Evolutionary conservation across 306 rosid species (phyloP).

Genomic region (Mimosa bimucronata): DNA sequence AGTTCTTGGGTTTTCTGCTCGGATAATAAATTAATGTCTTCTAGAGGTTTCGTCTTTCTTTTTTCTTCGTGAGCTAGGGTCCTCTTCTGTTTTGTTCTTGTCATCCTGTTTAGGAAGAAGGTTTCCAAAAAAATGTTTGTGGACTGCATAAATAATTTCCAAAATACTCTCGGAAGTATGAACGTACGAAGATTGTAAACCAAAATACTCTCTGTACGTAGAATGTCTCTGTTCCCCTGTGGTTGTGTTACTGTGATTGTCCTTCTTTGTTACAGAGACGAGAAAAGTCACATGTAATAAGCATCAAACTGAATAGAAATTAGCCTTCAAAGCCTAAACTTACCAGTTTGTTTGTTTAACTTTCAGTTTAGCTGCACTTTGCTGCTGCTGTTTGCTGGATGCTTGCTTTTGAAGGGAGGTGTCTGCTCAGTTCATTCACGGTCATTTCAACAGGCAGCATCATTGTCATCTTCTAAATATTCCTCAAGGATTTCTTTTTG

Average conservation of each 20-base stretch:
- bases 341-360: conserved; percentile 9
- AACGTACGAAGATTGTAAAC: not conserved
- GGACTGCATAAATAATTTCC: not conserved
- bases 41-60: not conserved
- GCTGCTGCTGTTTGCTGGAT: conserved; percentile 53
- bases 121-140: not conserved
- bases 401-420: conserved; percentile 37
- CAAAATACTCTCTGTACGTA: not conserved
- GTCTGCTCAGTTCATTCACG: not conserved
- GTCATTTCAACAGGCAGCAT: not conserved
- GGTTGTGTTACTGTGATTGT: not conserved
- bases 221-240: not conserved
- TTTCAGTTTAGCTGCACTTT: conserved; percentile 54
- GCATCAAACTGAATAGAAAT: not conserved
- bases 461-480: not conserved
- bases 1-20: not conserved
- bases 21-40: too few species aligned
- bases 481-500: not conserved
- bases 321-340: not conserved
- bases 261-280: not conserved
- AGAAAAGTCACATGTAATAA: not conserved
- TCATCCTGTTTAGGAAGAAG: not conserved
- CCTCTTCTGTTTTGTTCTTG: not conserved
- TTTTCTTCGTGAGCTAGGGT: not conserved
- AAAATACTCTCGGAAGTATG: not conserved